Evolutionary conservation across 176 grass and related monocot genomes (phyloP).

Genomic region (sorghum (Sorghum bicolor)): Sorghum_bicolor_NCBIv3 NC_012879.2:60380001-60380500

Average conservation of each 20-base stretch:
- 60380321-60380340: neutral
- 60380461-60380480: constrained; percentile 45
- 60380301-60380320: neutral
- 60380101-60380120: neutral
- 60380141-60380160: constrained; percentile 57
- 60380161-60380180: constrained; percentile 66
- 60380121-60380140: constrained; percentile 19
- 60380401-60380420: neutral
- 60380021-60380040: constrained; percentile 41
- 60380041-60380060: constrained; percentile 33
- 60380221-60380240: neutral
- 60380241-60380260: neutral
- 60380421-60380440: neutral
- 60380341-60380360: neutral
- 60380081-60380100: constrained; percentile 4
- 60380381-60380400: neutral
- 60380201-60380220: neutral
- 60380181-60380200: constrained; percentile 49
- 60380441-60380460: neutral
- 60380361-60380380: neutral
- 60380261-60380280: neutral
- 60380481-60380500: constrained; percentile 46
- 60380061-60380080: neutral
- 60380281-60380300: neutral
- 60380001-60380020: constrained; percentile 40